Evolutionary conservation across 1,284 basidiomycete genomes (phyloP), one percentile per base, ranked within the genome.

Genomic region (Trametes hirsuta): DNA sequence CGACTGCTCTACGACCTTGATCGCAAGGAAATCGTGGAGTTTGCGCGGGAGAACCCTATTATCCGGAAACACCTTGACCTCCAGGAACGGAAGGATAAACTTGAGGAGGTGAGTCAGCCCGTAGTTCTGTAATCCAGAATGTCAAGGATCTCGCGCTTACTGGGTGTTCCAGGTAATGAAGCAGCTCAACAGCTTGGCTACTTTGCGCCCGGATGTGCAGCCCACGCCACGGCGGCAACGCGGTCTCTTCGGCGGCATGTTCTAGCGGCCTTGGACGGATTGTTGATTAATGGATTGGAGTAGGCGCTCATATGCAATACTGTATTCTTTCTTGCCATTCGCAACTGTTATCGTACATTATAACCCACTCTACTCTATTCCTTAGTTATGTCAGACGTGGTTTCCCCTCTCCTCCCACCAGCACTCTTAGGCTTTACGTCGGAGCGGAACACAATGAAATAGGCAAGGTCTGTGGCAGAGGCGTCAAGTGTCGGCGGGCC

Each of bases 21-120:
- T 71, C 88, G 93, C 4, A 82, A 81, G 48, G 94, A 97, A 73
- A 92, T 98, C 48, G 76, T 88, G 30, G 85, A 87, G 60, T 99
- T 99, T 76, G 97, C 97, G 0, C 83, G 93, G 30, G 95, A 99
- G 80, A 99, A 99, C 72, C 97, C 96, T 1, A 78, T 78, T 30
- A 86, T 99, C 56, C 80, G 87, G 65, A 80, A 80, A 56, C 97
- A 99, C 73, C 81, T 99, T n/a, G 95, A 99, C 65, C 77, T 99
- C 44, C 97, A 99, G 74, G 94, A 97, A 61, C 83, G 95, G 37
- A 99, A 98, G 72, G 95, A 98, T 72, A 98, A 98, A 77, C 81
- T 99, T n/a, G 95, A 98, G 73, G 90, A 96, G 82, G 94, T 93
- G 64, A 66, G 75, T 25, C 48, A 24, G 1, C 35, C 46, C 24